Percentiles rank a stretch among this genome's conserved stretches.
Conservation (phyloP, 257 asterid species). For the Ballota nigra region DNA sequence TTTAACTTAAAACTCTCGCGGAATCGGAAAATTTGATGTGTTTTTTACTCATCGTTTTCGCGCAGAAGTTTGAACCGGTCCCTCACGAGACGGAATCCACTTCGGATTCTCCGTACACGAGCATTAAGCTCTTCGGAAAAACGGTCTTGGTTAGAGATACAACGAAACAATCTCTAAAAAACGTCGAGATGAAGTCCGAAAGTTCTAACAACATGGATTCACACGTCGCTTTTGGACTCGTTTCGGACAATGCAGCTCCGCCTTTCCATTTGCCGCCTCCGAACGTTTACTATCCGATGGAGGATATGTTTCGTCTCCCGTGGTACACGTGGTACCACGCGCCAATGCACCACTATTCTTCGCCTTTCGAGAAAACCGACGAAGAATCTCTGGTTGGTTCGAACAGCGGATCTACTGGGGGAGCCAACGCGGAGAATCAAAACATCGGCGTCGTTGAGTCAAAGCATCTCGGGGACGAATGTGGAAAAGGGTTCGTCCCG, state of each 20-base stretch:
- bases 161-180: slow-evolving; percentile 29
- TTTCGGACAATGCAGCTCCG: slow-evolving; percentile 28
- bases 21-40: background rate
- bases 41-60: background rate
- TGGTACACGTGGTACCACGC: slow-evolving; percentile 47
- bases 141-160: slow-evolving; percentile 48
- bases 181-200: slow-evolving; percentile 20
- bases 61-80: slow-evolving; percentile 53
- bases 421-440: slow-evolving; percentile 12
- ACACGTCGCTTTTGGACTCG: slow-evolving; percentile 30
- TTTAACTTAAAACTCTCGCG: background rate
- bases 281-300: slow-evolving; percentile 26
- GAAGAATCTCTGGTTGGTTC: slow-evolving; percentile 33
- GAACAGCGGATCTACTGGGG: slow-evolving; percentile 14
- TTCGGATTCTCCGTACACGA: slow-evolving; percentile 32
- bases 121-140: slow-evolving; percentile 76
- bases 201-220: slow-evolving; percentile 27
- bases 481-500: slow-evolving; percentile 61
- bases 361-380: slow-evolving; percentile 29
- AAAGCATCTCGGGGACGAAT: slow-evolving; percentile 15
- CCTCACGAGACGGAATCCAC: slow-evolving; percentile 41
- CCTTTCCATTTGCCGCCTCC: slow-evolving; percentile 32
- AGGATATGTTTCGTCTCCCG: slow-evolving; percentile 32
- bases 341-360: slow-evolving; percentile 33
- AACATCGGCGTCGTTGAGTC: slow-evolving; percentile 30